Base-by-base conservation (phyloP, 192 early-diverging fungal species). In the Backusella morwellensis region DNA sequence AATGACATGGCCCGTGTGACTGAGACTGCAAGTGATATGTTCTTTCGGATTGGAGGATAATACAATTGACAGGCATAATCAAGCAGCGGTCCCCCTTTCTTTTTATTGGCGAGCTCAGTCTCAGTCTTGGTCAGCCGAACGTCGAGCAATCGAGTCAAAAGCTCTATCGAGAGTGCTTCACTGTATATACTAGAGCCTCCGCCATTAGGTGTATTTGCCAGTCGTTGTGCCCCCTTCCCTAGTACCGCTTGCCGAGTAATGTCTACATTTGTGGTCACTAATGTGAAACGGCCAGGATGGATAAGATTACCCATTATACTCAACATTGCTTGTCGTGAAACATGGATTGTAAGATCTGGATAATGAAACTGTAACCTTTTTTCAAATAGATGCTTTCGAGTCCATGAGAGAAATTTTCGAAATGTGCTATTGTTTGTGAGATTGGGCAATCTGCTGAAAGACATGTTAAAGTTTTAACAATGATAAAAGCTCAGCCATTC, bases 1-100 rank as follows among this genome's bases (percentile, higher is more conserved):
- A 80, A 84, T 1, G 84, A 79, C 52, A 84, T 85, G 2, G 87
- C 85, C 9, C 87, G 67, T 3, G 87, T 88, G 23, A 88, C 87
- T 2, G 85, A 85, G 7, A 88, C 85, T 11, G 82, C 87, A 6
- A 86, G 63, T 40, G 73, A 69, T 35, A 68, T 68, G 42, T 68
- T 69, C 6, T 79, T 56, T n/a, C 75, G 73, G 14, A 82, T 68
- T 14, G 56, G 56, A 12, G 56, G 56, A 12, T 63, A 63, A 63
- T 63, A 63, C 21, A 63, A 29, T 23, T 77, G 72, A 50, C 83
- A 76, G 0, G 84, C 77, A 66, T 86, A 88, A 70, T 88, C 87
- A n/a, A 84, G 85, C 40, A 88, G 85, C 36, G 87, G 84, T 11
- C 80, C 78, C 50, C 83, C 77, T 4, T 75, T 75, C 38, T 82